phyloP scores from a whole-genome alignment of 2,329 filamentous ascomycete genomes.

The Pseudopyricularia javanii region DNA sequence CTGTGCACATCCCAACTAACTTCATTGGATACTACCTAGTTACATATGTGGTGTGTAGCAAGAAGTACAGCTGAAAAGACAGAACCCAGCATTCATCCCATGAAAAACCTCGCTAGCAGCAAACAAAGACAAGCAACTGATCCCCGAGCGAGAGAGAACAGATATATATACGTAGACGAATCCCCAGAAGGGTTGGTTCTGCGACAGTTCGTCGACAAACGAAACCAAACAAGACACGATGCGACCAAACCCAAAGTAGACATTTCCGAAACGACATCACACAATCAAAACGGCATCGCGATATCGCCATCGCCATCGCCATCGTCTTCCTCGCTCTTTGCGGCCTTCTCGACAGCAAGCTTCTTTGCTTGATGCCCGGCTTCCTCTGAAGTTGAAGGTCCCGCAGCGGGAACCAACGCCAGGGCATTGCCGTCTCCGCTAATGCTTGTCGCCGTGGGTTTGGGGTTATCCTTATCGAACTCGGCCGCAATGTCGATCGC shows the following conservation, averaged over 20 bases:
- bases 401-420: neutral
- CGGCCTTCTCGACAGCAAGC: neutral
- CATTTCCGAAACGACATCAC: neutral
- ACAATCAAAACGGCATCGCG: neutral
- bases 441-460: conserved; percentile 8
- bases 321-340: too few relatives aligned
- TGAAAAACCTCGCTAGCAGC: neutral
- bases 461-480: conserved; percentile 42
- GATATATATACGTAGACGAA: neutral
- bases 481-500: conserved; percentile 39
- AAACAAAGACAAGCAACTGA: neutral
- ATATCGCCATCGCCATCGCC: neutral
- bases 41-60: neutral
- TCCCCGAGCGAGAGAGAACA: neutral
- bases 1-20: neutral
- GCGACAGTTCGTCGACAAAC: too few relatives aligned
- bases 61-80: neutral
- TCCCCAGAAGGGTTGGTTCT: too few relatives aligned
- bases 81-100: neutral
- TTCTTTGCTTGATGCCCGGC: neutral
- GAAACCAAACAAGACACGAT: neutral
- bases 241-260: neutral
- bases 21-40: neutral
- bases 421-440: neutral
- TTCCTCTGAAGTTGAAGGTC: neutral